Conservation (phyloP, 169 alveolate genomes). For the Cryptosporidium canis region DNA sequence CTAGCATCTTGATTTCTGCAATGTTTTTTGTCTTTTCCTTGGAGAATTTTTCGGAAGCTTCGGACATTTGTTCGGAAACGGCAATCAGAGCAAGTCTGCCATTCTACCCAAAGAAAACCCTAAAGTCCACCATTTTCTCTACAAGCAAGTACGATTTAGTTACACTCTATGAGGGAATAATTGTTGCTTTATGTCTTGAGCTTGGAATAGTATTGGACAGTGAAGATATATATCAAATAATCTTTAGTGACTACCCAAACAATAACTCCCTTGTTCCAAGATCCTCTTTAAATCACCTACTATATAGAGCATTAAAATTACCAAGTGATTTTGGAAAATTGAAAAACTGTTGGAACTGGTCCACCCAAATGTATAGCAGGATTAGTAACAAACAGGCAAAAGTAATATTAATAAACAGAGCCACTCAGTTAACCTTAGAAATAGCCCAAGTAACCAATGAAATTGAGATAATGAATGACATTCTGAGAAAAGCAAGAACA, state of each 20-base stretch:
- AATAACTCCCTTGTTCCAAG: constrained; percentile 55
- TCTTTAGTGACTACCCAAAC: constrained; percentile 44
- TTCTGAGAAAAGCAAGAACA: constrained; percentile 1
- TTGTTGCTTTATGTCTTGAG: constrained; percentile 54
- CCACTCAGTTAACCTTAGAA: constrained; percentile 29
- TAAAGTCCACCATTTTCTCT: neutral
- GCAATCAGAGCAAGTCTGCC: constrained; percentile 59
- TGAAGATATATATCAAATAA: constrained; percentile 47
- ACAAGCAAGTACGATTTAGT: neutral
- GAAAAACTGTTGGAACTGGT: constrained; percentile 54
- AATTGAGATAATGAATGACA: constrained; percentile 66
- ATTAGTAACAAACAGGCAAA: constrained; percentile 62
- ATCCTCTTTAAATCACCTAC: constrained; percentile 16
- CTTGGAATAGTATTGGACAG: constrained; percentile 45
- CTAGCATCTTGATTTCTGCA: constrained; percentile 22
- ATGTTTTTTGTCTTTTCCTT: constrained; percentile 4
- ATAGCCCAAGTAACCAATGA: constrained; percentile 61
- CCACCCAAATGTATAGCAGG: constrained; percentile 27
- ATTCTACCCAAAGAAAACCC: constrained; percentile 22
- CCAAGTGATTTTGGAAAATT: constrained; percentile 42
- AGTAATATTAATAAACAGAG: constrained; percentile 18
- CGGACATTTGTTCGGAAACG: constrained; percentile 70
- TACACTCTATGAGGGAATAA: constrained; percentile 28
- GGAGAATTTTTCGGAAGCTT: constrained; percentile 19
- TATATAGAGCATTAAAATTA: constrained; percentile 53